Base-by-base conservation (phyloP, 2,329 filamentous ascomycete species). In the Sclerotinia glacialis region DNA sequence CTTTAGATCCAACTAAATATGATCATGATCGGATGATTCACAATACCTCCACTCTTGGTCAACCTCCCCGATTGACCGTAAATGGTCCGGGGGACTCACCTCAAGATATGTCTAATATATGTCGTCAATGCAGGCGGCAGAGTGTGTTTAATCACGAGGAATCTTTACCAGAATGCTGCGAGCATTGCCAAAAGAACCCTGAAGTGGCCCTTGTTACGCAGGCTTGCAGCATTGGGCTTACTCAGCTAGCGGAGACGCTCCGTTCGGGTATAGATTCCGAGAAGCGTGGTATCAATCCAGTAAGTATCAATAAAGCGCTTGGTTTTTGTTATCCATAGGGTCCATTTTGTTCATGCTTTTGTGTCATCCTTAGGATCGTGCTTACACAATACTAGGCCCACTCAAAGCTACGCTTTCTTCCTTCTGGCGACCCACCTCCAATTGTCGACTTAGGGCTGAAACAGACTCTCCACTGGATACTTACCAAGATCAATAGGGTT, bases 241-340 rank as follows among this genome's bases (percentile, higher is more conserved):
- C 69, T 72, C 66, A 74, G 67, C 70, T 75, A 47, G 70, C 68
- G 68, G 69, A 70, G 23, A 75, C 72, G 23, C 73, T 76, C 64
- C 58, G 67, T 70, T 71, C 67, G 66, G 71, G 72, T 59, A 71
- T 72, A 67, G 69, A 71, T 49, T 69, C 71, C 67, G 70, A 71
- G 23, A 68, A 70, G 50, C 71, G 69, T 65, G 68, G 65, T 68
- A 65, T 68, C 59, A 71, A 67, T 70, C 67, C 68, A 69, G 74
- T 75, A 67, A 73, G 73, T 74, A 49, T 7, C 37, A 64, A 44
- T 23, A 56, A 31, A 64, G 11, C 34, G 37, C 40, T 47, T 58
- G 16, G 8, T 23, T 37, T 12, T 60, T 49, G 4, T 37, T 21
- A 26, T 40, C 8, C 16, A 58, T 12, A 26, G 52, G 40, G 23